A percentile compares a stretch with the other conserved stretches of the same genome.
Conservation (phyloP, 2,329 filamentous ascomycete species). For the Calonectria hongkongensis region DNA sequence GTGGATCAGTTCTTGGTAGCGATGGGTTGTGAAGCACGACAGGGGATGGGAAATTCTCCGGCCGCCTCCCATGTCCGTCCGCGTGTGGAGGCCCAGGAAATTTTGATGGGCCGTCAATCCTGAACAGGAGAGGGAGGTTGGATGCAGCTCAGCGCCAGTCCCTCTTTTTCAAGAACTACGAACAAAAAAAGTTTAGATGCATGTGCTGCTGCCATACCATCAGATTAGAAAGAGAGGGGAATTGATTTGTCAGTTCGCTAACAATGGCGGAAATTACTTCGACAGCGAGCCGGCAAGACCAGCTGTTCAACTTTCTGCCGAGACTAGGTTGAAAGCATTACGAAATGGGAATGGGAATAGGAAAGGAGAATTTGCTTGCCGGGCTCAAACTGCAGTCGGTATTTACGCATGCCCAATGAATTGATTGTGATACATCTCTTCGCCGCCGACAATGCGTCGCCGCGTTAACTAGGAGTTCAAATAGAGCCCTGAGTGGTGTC, state of each 20-base stretch:
- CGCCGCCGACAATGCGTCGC: too few relatives aligned
- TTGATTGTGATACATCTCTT: neutral
- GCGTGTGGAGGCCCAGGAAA: neutral
- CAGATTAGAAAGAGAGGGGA: too few relatives aligned
- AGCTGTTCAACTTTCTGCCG: neutral
- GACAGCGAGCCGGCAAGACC: neutral
- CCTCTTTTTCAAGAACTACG: neutral
- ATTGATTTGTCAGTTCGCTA: neutral
- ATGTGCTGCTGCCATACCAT: neutral
- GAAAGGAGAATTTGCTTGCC: neutral
- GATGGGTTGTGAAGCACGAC: neutral
- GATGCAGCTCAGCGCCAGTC: neutral
- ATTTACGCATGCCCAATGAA: neutral
- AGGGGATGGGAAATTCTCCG: constrained; percentile 6
- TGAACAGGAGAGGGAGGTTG: neutral
- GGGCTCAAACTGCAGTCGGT: neutral
- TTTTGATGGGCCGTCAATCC: constrained; percentile 21
- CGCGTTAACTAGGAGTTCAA: too few relatives aligned
- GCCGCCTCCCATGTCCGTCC: neutral
- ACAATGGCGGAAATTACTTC: too few relatives aligned
- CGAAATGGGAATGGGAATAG: neutral
- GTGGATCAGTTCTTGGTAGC: neutral
- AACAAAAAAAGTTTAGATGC: neutral
- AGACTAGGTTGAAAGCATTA: neutral
- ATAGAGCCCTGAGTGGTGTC: too few relatives aligned